phyloP scores from a whole-genome alignment of 164 flowering plant genomes.

The Nymphaea colorata region DNA sequence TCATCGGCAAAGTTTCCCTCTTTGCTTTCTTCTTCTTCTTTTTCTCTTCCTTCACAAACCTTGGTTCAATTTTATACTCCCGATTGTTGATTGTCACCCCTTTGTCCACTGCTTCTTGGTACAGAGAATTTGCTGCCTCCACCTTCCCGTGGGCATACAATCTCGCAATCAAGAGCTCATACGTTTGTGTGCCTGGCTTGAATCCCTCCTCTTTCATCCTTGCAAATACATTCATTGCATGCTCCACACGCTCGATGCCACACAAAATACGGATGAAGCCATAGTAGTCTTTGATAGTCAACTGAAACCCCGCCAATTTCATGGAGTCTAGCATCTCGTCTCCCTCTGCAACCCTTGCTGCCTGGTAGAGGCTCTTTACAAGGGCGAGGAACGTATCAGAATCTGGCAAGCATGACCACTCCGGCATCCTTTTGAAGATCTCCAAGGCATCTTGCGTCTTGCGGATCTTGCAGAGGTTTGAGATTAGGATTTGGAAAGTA shows the following conservation, averaged over 20 bases:
- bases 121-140: slow-evolving; percentile 57
- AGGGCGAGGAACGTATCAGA: slow-evolving; percentile 45
- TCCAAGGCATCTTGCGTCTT: slow-evolving; percentile 65
- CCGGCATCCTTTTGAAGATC: slow-evolving; percentile 69
- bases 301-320: slow-evolving; percentile 73
- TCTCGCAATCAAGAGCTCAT: slow-evolving; percentile 68
- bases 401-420: slow-evolving; percentile 82
- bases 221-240: slow-evolving; percentile 68
- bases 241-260: slow-evolving; percentile 92
- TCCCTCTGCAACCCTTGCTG: slow-evolving; percentile 87
- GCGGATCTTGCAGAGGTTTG: slow-evolving; percentile 70
- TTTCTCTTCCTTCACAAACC: slow-evolving; percentile 46
- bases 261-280: slow-evolving; percentile 72
- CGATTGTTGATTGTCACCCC: slow-evolving; percentile 44
- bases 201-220: slow-evolving; percentile 83
- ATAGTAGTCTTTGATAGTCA: slow-evolving; percentile 51
- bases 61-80: slow-evolving; percentile 53
- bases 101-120: slow-evolving; percentile 44
- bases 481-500: slow-evolving; percentile 76
- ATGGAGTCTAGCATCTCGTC: slow-evolving; percentile 91
- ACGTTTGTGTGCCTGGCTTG: slow-evolving; percentile 62
- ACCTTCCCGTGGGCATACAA: slow-evolving; percentile 54
- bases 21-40: slow-evolving; percentile 49
- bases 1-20: slow-evolving; percentile 90
- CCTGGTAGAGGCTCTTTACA: slow-evolving; percentile 80